phyloP scores from a whole-genome alignment of 2,329 filamentous ascomycete species.

The Ascomycota sp. region DNA sequence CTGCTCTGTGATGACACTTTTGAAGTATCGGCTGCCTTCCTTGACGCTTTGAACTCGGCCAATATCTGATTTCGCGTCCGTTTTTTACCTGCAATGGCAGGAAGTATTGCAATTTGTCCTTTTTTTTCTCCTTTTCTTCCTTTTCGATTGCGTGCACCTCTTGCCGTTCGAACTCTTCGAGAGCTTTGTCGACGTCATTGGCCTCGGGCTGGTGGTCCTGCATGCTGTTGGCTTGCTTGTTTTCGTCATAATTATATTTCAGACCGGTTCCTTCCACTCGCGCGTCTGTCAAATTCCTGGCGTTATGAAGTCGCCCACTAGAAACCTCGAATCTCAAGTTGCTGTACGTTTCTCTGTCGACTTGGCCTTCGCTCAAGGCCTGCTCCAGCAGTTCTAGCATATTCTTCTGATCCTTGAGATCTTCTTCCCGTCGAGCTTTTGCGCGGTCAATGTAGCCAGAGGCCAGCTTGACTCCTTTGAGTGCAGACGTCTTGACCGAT shows the following conservation, averaged over 20 bases:
- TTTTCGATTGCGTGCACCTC: conserved; percentile 32
- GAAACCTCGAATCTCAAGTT: conserved; percentile 55
- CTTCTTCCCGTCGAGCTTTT: conserved; percentile 34
- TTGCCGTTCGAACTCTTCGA: conserved; percentile 34
- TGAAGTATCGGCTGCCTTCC: conserved; percentile 36
- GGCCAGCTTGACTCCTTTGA: conserved; percentile 64
- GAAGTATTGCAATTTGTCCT: conserved; percentile 34
- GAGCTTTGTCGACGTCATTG: conserved; percentile 40
- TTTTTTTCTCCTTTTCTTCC: conserved; percentile 35
- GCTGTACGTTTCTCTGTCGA: conserved; percentile 63
- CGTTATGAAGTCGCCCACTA: conserved; percentile 58
- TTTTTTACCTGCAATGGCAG: conserved; percentile 35
- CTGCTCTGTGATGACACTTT: conserved; percentile 31
- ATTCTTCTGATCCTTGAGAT: conserved; percentile 33
- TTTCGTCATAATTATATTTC: conserved; percentile 46
- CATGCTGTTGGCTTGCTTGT: conserved; percentile 13
- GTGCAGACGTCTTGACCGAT: conserved; percentile 58
- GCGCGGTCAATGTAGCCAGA: conserved; percentile 72
- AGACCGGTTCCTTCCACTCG: conserved; percentile 48
- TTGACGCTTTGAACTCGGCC: conserved; percentile 43
- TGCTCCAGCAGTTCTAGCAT: conserved; percentile 65
- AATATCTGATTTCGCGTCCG: conserved; percentile 45
- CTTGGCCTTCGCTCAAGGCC: conserved; percentile 62
- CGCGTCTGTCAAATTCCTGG: conserved; percentile 81
- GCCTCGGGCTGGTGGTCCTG: conserved; percentile 8